phyloP scores from a whole-genome alignment of 1,284 basidiomycete species.

The Chalciporus sp. region DNA sequence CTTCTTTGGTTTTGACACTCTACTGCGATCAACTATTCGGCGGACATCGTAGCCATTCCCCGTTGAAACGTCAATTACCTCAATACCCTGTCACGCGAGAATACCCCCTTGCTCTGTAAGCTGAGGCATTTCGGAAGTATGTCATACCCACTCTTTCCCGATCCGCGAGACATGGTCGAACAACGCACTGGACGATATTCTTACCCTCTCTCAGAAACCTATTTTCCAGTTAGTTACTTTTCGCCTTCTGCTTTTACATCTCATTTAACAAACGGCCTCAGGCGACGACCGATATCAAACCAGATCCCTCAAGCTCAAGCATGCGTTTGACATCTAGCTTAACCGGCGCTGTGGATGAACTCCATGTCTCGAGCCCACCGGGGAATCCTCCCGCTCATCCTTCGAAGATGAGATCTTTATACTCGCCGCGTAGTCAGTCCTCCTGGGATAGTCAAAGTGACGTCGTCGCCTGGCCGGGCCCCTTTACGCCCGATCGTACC shows the following conservation, averaged over 20 bases:
- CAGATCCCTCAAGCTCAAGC: conserved; percentile 39
- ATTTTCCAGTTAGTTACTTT: conserved; percentile 15
- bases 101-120: conserved; percentile 10
- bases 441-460: conserved; percentile 7
- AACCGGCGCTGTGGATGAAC: conserved; percentile 64
- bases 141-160: conserved; percentile 10
- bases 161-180: conserved; percentile 22
- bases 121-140: conserved; percentile 8
- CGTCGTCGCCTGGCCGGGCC: not conserved
- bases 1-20: conserved; percentile 22
- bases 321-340: conserved; percentile 54
- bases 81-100: not conserved
- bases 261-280: conserved; percentile 4
- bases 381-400: conserved; percentile 38
- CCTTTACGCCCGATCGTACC: conserved; percentile 31
- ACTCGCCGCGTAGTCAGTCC: conserved; percentile 18
- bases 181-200: conserved; percentile 32
- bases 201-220: conserved; percentile 29
- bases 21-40: conserved; percentile 33
- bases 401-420: conserved; percentile 19
- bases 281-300: conserved; percentile 7
- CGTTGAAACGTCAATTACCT: conserved; percentile 18
- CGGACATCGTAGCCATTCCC: conserved; percentile 40
- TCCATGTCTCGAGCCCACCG: conserved; percentile 43
- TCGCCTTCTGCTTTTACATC: not conserved